phyloP scores from a whole-genome alignment of 106 monocot genomes.

The Triglochin maritima region DNA sequence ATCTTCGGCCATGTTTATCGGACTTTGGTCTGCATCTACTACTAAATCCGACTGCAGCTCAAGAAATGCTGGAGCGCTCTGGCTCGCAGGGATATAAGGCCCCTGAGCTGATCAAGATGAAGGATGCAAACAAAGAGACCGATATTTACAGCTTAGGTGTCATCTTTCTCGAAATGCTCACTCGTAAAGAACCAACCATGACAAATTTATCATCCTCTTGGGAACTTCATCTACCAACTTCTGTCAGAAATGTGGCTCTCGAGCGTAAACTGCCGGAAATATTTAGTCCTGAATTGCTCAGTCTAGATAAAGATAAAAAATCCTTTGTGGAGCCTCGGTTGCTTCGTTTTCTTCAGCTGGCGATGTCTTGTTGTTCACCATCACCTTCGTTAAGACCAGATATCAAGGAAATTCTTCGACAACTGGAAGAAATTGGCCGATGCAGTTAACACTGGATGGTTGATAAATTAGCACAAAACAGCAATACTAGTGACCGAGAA shows the following conservation, averaged over 20 bases:
- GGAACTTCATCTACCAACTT: constrained; percentile 41
- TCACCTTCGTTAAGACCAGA: constrained; percentile 68
- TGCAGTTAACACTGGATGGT: not conserved
- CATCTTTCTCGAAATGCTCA: constrained; percentile 72
- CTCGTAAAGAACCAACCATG: constrained; percentile 41
- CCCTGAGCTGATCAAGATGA: constrained; percentile 85
- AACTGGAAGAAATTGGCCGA: constrained; percentile 38
- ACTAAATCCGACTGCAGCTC: constrained; percentile 41
- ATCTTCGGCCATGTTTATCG: constrained; percentile 49
- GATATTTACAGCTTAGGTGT: constrained; percentile 92
- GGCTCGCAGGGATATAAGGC: constrained; percentile 74
- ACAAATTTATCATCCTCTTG: constrained; percentile 17
- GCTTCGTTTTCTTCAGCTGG: constrained; percentile 53
- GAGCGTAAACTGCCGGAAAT: constrained; percentile 54
- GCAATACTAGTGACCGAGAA: too few relatives aligned
- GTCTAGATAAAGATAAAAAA: constrained; percentile 12
- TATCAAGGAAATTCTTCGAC: constrained; percentile 38
- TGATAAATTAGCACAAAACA: too few relatives aligned
- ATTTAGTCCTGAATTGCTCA: constrained; percentile 38
- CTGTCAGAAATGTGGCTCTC: constrained; percentile 47
- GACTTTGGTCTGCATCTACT: constrained; percentile 84
- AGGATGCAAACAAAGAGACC: constrained; percentile 44
- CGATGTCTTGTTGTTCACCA: constrained; percentile 81
- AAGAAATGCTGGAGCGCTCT: constrained; percentile 71
- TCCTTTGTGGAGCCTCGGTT: constrained; percentile 30